Evolutionary conservation across 2,329 filamentous ascomycete species (phyloP), one percentile per base, ranked within the genome.

Genomic region (Trichoderma breve): DNA sequence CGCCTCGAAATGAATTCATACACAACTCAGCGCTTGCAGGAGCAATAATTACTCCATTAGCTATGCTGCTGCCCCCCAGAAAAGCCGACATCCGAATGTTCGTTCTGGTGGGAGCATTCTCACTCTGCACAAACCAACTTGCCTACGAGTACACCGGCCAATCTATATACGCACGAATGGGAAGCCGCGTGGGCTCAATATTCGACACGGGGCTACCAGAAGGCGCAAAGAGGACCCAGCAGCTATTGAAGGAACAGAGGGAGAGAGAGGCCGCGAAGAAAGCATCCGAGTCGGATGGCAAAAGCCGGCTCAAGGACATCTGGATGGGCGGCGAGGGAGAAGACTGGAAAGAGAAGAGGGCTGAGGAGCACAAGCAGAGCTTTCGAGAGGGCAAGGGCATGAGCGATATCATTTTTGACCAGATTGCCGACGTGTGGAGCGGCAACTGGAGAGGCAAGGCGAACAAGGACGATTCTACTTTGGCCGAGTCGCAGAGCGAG

Each of bases 281-380:
- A 15, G 30, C 30, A 24, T 55, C 43, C 28, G 74, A 78, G 71
- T 70, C 75, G 26, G 76, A 79, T 43, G 77, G 81, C 71, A 78
- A 82, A 76, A 78, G 78, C 28, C 75, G 79, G 63, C 78, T 88
- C 70, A 81, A 85, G 73, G 83, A 83, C 74, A 78, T 90, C 18
- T 90, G 88, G 89, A 87, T 89, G 84, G 89, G 88, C 39, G 83
- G 83, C 47, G 87, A 89, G 78, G 79, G 79, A n/a, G 83, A 84
- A 58, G 83, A 86, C 74, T 89, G 88, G 88, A 82, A 83, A 77
- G 79, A 84, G 80, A 85, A 85, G 82, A 82, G 87, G 73, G 81
- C 83, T 4, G 82, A 83, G 76, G 83, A 85, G 78, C 86, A 89
- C 76, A 82, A 82, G 73, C 85, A 84, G 79, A 87, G 86, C 71